Base-by-base conservation (phyloP, 768 basidiomycete species). In the Russula sp. region DNA sequence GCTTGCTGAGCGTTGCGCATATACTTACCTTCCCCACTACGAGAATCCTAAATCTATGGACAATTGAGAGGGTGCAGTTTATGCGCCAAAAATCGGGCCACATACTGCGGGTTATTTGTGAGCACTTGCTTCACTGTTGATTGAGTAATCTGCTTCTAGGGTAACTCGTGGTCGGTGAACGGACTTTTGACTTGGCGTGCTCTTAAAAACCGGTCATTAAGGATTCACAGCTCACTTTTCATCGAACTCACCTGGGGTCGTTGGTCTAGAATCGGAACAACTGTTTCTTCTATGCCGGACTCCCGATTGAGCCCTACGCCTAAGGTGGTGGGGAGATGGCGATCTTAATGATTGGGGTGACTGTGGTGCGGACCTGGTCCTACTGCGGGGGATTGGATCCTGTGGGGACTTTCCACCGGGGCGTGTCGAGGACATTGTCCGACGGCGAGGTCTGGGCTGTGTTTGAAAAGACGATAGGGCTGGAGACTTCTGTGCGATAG, bases 1-100 rank as follows among this genome's bases (percentile, higher is more conserved):
- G 3, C 8, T 57, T 57, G 2, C 28, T 11, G 44, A 22, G 30
- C 2, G 30, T 22, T 16, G 3, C n/a, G n/a, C 14, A 34, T 16
- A 13, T 4, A 34, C 30, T 4, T 34, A 48, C 44, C 57, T 58
- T 58, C n/a, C 44, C 57, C n/a, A 58, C 8, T 2, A 58, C 44
- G 7, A 58, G 57, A 58, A 58, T 58, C 28, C 57, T 48, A n/a
- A 48, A 38, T 28, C 54, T 55, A 40, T 30, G 7, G 30, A 26
- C 8, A 22, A 1, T n/a, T 32, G 42, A 61, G 52, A 22, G 0
- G 16, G 14, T 57, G 34, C 20, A 14, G 2, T 2, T 40, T 32
- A 46, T 32, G 1, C 16, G 42, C 14, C 9, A 16, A 22, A 11
- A 34, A n/a, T 8, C 1, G 30, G 16, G 9, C 4, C 1, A 54